Percentiles rank a stretch among this genome's conserved stretches.
These are phyloP conservation scores for Sphagnurus paluster DNA, from an alignment of 1,284 basidiomycete species.

Conservation along the genomic window DNA sequence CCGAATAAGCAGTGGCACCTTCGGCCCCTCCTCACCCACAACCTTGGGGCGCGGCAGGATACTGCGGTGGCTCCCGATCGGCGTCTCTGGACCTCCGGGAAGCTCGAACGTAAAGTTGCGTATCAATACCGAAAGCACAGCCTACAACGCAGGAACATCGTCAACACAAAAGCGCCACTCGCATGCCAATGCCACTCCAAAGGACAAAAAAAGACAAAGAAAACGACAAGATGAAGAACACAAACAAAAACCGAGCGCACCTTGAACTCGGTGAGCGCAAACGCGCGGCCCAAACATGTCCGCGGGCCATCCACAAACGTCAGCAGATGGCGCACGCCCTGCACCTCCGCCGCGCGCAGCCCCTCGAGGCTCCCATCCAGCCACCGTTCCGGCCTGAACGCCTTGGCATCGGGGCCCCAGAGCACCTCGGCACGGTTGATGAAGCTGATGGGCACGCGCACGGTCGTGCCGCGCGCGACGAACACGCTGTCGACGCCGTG, in stretches of 20 bases:
- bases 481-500: slow-evolving; percentile 36
- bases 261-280: slow-evolving; percentile 47
- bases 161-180: too few relatives aligned
- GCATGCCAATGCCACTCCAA: too few relatives aligned
- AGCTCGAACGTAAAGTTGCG: slow-evolving; percentile 25
- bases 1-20: too few relatives aligned
- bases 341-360: slow-evolving; percentile 34
- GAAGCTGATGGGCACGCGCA: slow-evolving; percentile 39
- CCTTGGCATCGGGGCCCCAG: slow-evolving; percentile 38
- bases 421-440: slow-evolving; percentile 49
- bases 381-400: slow-evolving; percentile 38
- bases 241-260: too few relatives aligned
- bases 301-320: slow-evolving; percentile 52
- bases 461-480: slow-evolving; percentile 44
- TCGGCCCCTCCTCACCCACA: slow-evolving; percentile 13
- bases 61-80: slow-evolving; percentile 15
- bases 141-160: slow-evolving; percentile 16
- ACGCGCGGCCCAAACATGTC: slow-evolving; percentile 43
- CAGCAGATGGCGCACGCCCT: slow-evolving; percentile 42
- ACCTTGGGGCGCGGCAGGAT: slow-evolving; percentile 21
- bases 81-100: slow-evolving; percentile 16
- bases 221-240: too few relatives aligned
- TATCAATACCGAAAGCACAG: slow-evolving; percentile 26
- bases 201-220: too few relatives aligned
- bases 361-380: slow-evolving; percentile 23